A percentile compares a stretch with the other conserved stretches of the same genome.
These are phyloP conservation scores for Alnus glutinosa DNA, from an alignment of 306 rosid species.

Conservation along the genomic window DNA sequence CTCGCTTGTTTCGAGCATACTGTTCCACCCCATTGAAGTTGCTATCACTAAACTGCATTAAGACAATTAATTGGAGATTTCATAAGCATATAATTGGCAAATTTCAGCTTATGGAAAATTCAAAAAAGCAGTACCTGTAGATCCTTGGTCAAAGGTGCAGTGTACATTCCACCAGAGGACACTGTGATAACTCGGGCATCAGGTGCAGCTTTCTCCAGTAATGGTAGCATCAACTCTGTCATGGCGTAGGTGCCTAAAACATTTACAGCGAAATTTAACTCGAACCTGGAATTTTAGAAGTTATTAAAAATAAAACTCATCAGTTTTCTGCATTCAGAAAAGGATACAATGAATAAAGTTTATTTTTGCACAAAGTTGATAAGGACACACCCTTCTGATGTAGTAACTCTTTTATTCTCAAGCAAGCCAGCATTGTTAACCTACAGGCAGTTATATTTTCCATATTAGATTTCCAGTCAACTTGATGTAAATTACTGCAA, in stretches of 20 bases:
- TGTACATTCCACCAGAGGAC: slow-evolving; percentile 96
- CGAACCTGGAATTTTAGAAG: slow-evolving; percentile 55
- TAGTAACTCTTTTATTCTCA: slow-evolving; percentile 65
- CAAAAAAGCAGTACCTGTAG: slow-evolving; percentile 55
- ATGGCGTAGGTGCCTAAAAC: slow-evolving; percentile 71
- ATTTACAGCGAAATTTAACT: slow-evolving; percentile 80
- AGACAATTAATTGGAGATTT: slow-evolving; percentile 19
- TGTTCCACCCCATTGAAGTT: slow-evolving; percentile 69
- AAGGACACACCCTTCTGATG: slow-evolving; percentile 77
- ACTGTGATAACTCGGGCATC: slow-evolving; percentile 92
- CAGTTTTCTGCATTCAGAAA: background rate
- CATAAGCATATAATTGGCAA: slow-evolving; percentile 5
- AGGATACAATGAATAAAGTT: background rate
- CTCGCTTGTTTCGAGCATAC: slow-evolving; percentile 84
- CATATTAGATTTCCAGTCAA: slow-evolving; percentile 24
- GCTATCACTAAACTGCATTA: slow-evolving; percentile 53
- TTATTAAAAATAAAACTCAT: slow-evolving; percentile 12
- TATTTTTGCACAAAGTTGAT: background rate
- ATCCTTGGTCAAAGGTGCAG: slow-evolving; percentile 71
- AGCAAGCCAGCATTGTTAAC: slow-evolving; percentile 88
- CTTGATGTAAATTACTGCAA: background rate
- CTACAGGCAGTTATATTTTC: slow-evolving; percentile 38
- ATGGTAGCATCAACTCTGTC: slow-evolving; percentile 75
- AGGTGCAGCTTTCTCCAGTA: slow-evolving; percentile 87
- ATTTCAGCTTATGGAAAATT: slow-evolving; percentile 1